Evolutionary conservation across 139 green algal species (phyloP), one percentile per base, ranked within the genome.

Genomic region (Asterochloris sp.): DNA sequence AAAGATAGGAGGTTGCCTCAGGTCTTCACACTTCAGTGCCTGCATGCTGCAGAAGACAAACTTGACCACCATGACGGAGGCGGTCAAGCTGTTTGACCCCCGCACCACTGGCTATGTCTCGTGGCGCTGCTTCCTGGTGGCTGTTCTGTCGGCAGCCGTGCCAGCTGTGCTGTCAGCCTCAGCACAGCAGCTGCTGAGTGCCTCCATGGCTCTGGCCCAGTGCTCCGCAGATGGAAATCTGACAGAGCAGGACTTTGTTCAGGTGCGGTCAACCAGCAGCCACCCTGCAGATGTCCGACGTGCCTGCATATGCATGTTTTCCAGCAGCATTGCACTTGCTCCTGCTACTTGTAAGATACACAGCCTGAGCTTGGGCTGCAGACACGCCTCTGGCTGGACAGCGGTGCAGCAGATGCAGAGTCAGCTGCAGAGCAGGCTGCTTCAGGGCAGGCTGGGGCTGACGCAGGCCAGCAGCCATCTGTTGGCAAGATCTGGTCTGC

Each of bases 41-140:
- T 38, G 71, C 71, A 74, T 6, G 54, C 28, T 82, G 63, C 63
- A 80, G 62, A 73, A 78, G 6, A 54, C 63, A 4, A 69, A 27
- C 62, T n/a, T 80, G 26, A 75, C 28, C 62, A 60, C 11, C 13
- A 67, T 78, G 73, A 78, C 62, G 16, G 38, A 13, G 14, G 62
- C 61, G 23, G 27, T 86, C 54, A 76, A 74, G n/a, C 62, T 24
- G 27, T 75, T 86, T 67, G 77, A 86, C 69, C 77, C 83, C 12
- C 24, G 26, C 47, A 38, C 47, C 68, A 86, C 69, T 17, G 83
- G 67, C 77, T 79, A 86, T 69, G 23, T 86, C 19, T 54, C 79
- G 0, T 86, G 83, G 83, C 83, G 69, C 77, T 54, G 74, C 23
- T 11, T 87, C 19, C 10, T 82, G 27, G 38, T 28, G 16, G 54